Base-by-base conservation (phyloP, 345 rosid genomes). In the Microthlaspi erraticum region DNA sequence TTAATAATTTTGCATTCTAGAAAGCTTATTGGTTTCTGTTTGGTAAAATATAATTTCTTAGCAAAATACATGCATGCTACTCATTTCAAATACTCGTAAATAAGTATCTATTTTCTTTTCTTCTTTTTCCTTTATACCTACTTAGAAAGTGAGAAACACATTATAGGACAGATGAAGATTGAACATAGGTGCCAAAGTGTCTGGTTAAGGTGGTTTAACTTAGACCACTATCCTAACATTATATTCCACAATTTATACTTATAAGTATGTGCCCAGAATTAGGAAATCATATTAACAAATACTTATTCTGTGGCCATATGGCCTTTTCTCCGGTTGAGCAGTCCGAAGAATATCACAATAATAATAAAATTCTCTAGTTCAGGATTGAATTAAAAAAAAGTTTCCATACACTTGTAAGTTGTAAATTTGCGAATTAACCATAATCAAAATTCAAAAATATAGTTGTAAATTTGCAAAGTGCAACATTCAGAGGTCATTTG, bases 161-260 rank as follows among this genome's bases (percentile, higher is more conserved):
- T 10, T 36, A 46, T 29, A 46, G 54, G 39, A 48, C 60, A 73
- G 6, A 20, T 19, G 42, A 57, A 32, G 45, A 74, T 31, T 19
- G 44, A 32, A 49, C 77, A 49, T 49, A 39, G 52, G 52, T 66
- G 61, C 61, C 78, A 74, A 74, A 74, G 67, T 66, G 67, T 50
- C 72, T 20, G 67, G 78, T 74, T 50, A 66, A 39, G 41, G 78
- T 66, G 46, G 78, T 66, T 74, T 58, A 32, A 66, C 72, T 66
- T 66, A 73, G 37, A 49, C 66, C 77, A 73, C 60, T 48, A 31
- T 32, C 49, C 33, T 48, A 48, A 48, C 59, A 64, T 62, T 10
- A 73, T 52, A 66, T 73, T 65, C 60, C 60, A 65, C 72, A 53
- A 4, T 55, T 32, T 51, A 23, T 70, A 45, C 8, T 34, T n/a